Conservation (phyloP, 352 stramenopile genomes). For the Pythium myriotylum region DNA sequence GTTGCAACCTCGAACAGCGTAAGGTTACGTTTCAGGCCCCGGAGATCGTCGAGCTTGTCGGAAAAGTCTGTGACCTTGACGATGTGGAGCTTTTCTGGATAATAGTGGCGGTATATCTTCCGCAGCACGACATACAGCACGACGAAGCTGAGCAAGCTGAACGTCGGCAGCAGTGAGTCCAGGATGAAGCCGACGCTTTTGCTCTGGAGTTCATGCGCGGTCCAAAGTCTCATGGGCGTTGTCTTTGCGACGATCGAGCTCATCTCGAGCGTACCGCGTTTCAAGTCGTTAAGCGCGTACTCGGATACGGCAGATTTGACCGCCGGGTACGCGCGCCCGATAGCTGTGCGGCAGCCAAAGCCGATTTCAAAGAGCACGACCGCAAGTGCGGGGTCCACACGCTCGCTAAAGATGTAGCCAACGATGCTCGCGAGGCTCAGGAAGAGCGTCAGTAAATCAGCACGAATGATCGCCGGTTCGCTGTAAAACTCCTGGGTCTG, state of each 20-base stretch:
- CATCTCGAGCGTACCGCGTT: background rate
- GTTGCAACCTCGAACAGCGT: conserved; percentile 22
- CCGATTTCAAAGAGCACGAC: conserved; percentile 13
- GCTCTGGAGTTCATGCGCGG: background rate
- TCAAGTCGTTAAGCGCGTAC: conserved; percentile 22
- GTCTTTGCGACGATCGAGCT: conserved; percentile 12
- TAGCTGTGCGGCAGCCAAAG: background rate
- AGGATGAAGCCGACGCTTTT: conserved; percentile 6
- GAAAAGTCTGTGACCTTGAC: background rate
- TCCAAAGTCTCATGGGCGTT: conserved; percentile 33
- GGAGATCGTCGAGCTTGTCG: conserved; percentile 4
- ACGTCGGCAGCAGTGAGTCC: conserved; percentile 10
- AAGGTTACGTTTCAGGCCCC: background rate
- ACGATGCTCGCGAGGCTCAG: conserved; percentile 24
- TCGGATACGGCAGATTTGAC: background rate
- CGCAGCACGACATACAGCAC: conserved; percentile 7
- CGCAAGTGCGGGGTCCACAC: conserved; percentile 13
- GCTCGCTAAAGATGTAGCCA: conserved; percentile 13
- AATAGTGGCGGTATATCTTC: conserved; percentile 31
- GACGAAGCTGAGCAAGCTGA: conserved; percentile 1
- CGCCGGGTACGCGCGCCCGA: conserved; percentile 1
- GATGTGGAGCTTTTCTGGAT: conserved; percentile 8
- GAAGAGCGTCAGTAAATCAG: conserved; percentile 42
- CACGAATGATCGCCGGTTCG: background rate
- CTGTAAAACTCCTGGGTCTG: background rate